Evolutionary conservation across 768 basidiomycete genomes (phyloP), one percentile per base, ranked within the genome.

Genomic region (Rhizopogon sp.): DNA sequence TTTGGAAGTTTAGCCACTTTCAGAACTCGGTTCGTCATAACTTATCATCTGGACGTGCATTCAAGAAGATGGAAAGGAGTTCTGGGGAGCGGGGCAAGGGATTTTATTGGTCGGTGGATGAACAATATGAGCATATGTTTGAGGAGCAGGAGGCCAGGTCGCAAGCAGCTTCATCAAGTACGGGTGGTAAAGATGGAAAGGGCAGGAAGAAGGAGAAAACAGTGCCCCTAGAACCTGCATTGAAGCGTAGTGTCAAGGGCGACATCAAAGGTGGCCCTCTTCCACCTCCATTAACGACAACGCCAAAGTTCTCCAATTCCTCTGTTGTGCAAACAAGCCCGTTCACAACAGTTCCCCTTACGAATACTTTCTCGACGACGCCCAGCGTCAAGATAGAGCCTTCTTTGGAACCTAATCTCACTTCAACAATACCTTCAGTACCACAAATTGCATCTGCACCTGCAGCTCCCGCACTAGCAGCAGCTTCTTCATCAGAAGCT

Each of bases 11-110:
- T n/a, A 47, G 14, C 14, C 58, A 31, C 13, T 39, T 25, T n/a
- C 65, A 93, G 91, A 93, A 90, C 62, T 96, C 96, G 31, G 88
- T 98, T 44, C 88, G 94, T 20, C 94, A 98, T 65, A 95, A 94
- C 67, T 72, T 99, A n/a, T 95, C 94, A 1, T 91, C 93, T 10
- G 87, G 88, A 66, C 84, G 87, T 46, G 93, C 91, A 0, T 99
- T 99, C 73, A 78, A 90, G 68, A 98, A 98, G 71, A 79, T 91
- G 68, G 90, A 94, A 56, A 79, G 91, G 31, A 87, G 85, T 58
- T 82, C 85, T 6, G 89, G 92, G 56, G 91, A 89, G 74, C 80
- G 88, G 57, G 89, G 91, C 8, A 97, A 96, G 68, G 95, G 94
- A 2, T 93, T 87, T 60, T 92, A 93, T 59, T 98, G 95, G 95